Percentiles rank a stretch among this genome's conserved stretches.
Conservation (phyloP, 2,329 filamentous ascomycete genomes). For the Penicillium sp. region DNA sequence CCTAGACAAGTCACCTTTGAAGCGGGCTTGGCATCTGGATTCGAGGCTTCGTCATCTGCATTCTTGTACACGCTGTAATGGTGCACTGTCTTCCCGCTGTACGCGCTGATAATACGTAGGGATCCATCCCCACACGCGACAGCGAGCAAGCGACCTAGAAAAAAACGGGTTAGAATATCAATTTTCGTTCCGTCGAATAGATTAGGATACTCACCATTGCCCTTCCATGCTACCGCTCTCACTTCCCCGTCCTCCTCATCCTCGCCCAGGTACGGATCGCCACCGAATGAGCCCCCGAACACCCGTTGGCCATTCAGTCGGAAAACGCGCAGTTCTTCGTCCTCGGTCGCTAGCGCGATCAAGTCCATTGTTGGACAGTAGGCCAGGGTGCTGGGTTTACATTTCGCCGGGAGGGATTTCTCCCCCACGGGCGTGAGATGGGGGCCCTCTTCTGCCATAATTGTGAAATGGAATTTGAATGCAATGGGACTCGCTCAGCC, state of each 20-base stretch:
- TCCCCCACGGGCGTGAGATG: constrained; percentile 42
- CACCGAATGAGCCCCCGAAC: constrained; percentile 51
- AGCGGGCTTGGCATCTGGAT: neutral
- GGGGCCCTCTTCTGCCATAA: constrained; percentile 30
- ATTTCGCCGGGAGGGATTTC: constrained; percentile 43
- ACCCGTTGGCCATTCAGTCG: constrained; percentile 74
- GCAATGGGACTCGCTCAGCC: constrained; percentile 12
- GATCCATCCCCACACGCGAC: constrained; percentile 81
- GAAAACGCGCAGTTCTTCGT: constrained; percentile 72
- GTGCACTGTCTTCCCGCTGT: constrained; percentile 79
- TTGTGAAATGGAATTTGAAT: neutral
- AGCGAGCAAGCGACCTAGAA: constrained; percentile 65
- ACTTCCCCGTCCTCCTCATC: constrained; percentile 46
- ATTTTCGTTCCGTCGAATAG: neutral
- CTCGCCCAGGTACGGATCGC: constrained; percentile 41
- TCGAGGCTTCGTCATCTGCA: constrained; percentile 10
- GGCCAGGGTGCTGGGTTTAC: constrained; percentile 56
- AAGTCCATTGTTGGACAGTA: constrained; percentile 87
- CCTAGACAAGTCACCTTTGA: constrained; percentile 49
- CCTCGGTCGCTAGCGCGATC: constrained; percentile 67
- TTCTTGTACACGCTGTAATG: constrained; percentile 53
- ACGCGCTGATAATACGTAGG: constrained; percentile 73
- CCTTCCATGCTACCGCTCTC: constrained; percentile 62
- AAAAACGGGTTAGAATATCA: neutral
- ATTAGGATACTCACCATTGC: constrained; percentile 57